A percentile compares a stretch with the other conserved stretches of the same genome.
These are phyloP conservation scores for Nitzschia sp. DNA, from an alignment of 108 stramenopile species.

Conservation along the genomic window DNA sequence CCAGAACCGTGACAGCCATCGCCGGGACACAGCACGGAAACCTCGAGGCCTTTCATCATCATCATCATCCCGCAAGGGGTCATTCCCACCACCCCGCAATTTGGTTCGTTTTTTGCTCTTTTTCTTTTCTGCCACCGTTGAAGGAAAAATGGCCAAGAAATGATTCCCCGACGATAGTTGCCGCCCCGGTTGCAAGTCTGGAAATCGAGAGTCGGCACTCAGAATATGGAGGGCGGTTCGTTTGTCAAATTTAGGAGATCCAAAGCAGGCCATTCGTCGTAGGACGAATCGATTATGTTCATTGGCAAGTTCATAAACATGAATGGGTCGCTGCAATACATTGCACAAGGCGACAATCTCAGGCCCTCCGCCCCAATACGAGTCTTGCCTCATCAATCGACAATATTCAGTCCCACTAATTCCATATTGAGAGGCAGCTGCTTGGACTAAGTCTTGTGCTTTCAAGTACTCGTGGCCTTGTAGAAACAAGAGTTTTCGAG, in stretches of 20 bases:
- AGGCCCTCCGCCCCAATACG: conserved; percentile 96
- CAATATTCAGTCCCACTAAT: conserved; percentile 84
- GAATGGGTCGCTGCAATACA: conserved; percentile 88
- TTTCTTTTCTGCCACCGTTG: neutral
- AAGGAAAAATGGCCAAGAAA: conserved; percentile 90
- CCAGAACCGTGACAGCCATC: neutral
- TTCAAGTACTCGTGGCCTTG: conserved; percentile 81
- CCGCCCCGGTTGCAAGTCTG: conserved; percentile 75
- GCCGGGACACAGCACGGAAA: neutral
- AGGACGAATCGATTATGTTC: conserved; percentile 57
- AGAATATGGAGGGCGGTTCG: conserved; percentile 75
- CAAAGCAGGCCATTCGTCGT: conserved; percentile 93
- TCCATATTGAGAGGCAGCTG: conserved; percentile 84
- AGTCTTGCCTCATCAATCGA: conserved; percentile 83
- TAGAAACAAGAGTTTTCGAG: conserved; percentile 59
- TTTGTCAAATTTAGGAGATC: conserved; percentile 85
- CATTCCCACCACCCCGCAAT: conserved; percentile 5
- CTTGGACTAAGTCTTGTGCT: conserved; percentile 69
- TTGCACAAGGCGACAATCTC: conserved; percentile 96
- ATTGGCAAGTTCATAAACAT: conserved; percentile 83
- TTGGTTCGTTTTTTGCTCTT: neutral
- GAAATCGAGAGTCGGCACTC: conserved; percentile 86
- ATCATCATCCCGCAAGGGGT: neutral
- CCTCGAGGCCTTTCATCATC: neutral
- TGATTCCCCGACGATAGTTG: conserved; percentile 87